These are phyloP conservation scores for Coniochaeta ligniaria DNA, from an alignment of 2,329 filamentous ascomycete species.

Conservation along the genomic window DNA sequence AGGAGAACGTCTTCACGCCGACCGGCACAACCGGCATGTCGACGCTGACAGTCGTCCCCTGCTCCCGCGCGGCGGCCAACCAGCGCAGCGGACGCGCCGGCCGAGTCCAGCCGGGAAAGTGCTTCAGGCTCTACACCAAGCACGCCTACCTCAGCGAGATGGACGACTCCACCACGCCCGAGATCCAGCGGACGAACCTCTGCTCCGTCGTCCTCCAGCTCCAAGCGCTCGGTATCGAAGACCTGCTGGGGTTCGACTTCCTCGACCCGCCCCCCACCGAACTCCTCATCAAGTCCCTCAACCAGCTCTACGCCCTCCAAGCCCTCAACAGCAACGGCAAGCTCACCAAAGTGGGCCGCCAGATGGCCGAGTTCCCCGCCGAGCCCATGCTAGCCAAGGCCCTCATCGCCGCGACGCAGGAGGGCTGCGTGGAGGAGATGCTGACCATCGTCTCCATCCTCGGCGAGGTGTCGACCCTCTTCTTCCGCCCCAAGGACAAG, in stretches of 20 bases:
- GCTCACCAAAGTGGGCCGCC: conserved; percentile 81
- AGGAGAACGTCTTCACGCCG: conserved; percentile 90
- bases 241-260: conserved; percentile 90
- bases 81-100: conserved; percentile 90
- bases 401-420: conserved; percentile 79
- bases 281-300: conserved; percentile 79
- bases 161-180: conserved; percentile 83
- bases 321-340: conserved; percentile 84
- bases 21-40: conserved; percentile 74
- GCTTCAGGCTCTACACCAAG: conserved; percentile 88
- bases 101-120: conserved; percentile 85
- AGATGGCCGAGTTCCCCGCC: conserved; percentile 93
- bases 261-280: conserved; percentile 91
- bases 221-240: conserved; percentile 86
- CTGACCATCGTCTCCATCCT: conserved; percentile 93
- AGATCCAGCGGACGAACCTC: conserved; percentile 87
- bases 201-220: conserved; percentile 77
- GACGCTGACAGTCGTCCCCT: conserved; percentile 82
- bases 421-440: conserved; percentile 90
- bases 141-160: conserved; percentile 93
- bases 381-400: conserved; percentile 88
- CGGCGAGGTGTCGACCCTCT: conserved; percentile 78
- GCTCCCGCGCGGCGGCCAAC: conserved; percentile 85
- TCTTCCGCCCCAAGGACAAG: conserved; percentile 95
- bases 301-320: conserved; percentile 85